phyloP scores from a whole-genome alignment of 148 eudicot species.

The Rhododendron simsii region DNA sequence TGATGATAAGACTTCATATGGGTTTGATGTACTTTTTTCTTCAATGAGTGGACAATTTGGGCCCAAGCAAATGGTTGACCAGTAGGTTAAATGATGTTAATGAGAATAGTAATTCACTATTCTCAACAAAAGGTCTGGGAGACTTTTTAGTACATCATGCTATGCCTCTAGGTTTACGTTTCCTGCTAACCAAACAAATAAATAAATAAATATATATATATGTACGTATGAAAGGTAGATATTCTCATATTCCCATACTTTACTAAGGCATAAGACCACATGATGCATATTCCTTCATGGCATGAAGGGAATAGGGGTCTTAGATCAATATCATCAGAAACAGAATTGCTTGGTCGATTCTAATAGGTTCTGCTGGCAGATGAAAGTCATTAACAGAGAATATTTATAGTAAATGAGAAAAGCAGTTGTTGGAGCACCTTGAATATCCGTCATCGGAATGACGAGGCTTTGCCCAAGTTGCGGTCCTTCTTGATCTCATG shows the following conservation, averaged over 20 bases:
- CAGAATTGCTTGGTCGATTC: neutral
- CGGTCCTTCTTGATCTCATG: conserved; percentile 88
- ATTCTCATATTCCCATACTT: neutral
- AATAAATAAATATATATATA: too few species aligned
- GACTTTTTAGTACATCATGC: neutral
- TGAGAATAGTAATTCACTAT: neutral
- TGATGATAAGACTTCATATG: neutral
- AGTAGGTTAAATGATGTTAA: neutral
- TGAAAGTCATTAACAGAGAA: neutral
- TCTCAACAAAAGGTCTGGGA: neutral
- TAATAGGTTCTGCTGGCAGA: neutral
- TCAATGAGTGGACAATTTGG: neutral
- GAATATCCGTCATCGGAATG: conserved; percentile 79
- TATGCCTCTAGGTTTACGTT: neutral
- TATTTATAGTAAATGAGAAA: neutral
- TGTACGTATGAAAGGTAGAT: neutral
- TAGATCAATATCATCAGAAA: neutral
- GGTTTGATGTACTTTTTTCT: neutral
- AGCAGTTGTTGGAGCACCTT: conserved; percentile 34
- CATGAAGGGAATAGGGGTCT: neutral
- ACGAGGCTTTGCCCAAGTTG: conserved; percentile 78
- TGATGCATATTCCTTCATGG: neutral
- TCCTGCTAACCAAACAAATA: neutral
- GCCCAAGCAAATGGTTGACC: neutral
- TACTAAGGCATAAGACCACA: neutral